Conservation (phyloP, 768 basidiomycete species). For the Pleurotus sapidus region DNA sequence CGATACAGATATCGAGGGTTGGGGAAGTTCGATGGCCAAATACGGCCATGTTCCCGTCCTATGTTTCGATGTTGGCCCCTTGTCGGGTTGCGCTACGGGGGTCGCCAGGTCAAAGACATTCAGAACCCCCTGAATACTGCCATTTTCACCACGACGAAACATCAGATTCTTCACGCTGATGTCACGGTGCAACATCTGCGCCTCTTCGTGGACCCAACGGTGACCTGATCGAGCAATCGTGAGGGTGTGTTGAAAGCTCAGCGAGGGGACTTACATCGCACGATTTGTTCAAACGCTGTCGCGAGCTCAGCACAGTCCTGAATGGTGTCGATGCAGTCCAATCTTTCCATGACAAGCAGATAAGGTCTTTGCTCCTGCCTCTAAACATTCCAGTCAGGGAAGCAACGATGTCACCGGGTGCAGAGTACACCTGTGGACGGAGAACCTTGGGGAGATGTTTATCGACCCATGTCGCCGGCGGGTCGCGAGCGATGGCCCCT, state of each 20-base stretch:
- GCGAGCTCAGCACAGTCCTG: neutral
- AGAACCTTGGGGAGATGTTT: neutral
- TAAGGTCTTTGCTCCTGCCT: neutral
- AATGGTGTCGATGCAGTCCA: neutral
- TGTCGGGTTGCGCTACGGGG: neutral
- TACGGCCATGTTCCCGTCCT: constrained; percentile 1
- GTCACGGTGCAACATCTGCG: neutral
- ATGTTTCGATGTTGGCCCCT: neutral
- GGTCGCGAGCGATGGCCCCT: neutral
- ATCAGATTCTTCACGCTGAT: neutral
- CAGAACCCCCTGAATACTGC: neutral
- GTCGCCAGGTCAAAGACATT: constrained; percentile 6
- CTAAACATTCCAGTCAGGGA: neutral
- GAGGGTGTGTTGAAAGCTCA: neutral
- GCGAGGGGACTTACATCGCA: neutral
- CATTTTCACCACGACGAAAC: neutral
- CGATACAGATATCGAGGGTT: neutral
- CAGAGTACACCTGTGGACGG: neutral
- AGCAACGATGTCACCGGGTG: neutral
- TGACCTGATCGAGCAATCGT: neutral
- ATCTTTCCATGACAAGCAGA: neutral
- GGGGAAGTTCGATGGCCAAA: neutral
- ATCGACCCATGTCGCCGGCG: neutral
- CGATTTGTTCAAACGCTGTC: neutral
- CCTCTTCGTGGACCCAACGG: neutral